These are phyloP conservation scores for Pisolithus tinctorius DNA, from an alignment of 768 basidiomycete genomes.

Conservation along the genomic window DNA sequence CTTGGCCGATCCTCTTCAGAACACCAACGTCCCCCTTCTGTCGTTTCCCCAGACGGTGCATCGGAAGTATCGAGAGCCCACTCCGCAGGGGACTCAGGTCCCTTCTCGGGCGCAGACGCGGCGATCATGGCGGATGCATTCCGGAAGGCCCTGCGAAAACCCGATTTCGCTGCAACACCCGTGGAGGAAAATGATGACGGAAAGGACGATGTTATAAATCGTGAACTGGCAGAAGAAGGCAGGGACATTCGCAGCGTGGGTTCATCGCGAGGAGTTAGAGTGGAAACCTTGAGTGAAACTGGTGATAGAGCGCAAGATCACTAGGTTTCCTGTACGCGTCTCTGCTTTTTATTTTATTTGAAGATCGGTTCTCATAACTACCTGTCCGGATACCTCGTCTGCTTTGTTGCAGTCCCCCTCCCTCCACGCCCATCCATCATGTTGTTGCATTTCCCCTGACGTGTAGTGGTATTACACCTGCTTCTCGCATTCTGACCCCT, in stretches of 20 bases:
- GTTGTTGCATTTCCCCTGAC: constrained; percentile 25
- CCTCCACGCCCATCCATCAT: constrained; percentile 7
- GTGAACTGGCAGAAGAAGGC: constrained; percentile 86
- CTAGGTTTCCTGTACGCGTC: constrained; percentile 30
- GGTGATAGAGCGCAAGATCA: constrained; percentile 44
- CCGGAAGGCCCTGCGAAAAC: constrained; percentile 80
- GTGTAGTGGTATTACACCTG: constrained; percentile 24
- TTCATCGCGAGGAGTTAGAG: constrained; percentile 71
- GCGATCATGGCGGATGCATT: constrained; percentile 93
- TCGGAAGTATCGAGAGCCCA: constrained; percentile 62
- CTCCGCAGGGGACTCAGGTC: constrained; percentile 57
- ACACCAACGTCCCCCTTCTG: constrained; percentile 28
- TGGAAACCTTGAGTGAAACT: constrained; percentile 60
- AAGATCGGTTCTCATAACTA: constrained; percentile 26
- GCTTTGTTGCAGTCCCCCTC: constrained; percentile 10
- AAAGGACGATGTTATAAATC: constrained; percentile 43
- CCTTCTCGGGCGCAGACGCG: constrained; percentile 79
- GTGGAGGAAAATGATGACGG: constrained; percentile 54
- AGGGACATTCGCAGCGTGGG: constrained; percentile 79
- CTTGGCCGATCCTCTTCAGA: constrained; percentile 27
- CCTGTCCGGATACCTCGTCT: constrained; percentile 30
- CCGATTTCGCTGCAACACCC: constrained; percentile 69
- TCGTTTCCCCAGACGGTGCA: constrained; percentile 62
- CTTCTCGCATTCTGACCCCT: constrained; percentile 28
- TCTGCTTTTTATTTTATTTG: constrained; percentile 30